Evolutionary conservation across 306 rosid species (phyloP).

Genomic region (Lathyrus aphaca): DNA sequence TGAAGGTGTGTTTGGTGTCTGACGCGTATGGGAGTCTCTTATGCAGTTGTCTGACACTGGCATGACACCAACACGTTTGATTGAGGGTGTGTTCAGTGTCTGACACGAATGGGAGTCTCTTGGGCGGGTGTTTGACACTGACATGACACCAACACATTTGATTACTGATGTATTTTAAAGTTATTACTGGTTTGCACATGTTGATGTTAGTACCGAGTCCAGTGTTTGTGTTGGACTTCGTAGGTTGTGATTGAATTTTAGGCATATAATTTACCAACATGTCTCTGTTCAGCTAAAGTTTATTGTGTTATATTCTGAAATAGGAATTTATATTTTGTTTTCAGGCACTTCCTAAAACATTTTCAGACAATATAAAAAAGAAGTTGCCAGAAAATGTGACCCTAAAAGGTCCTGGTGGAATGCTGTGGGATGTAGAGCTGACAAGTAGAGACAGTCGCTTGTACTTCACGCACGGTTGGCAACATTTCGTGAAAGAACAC

Average conservation of each 20-base stretch:
- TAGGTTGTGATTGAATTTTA: background rate
- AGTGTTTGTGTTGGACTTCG: background rate
- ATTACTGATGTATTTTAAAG: background rate
- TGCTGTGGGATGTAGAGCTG: conserved; percentile 59
- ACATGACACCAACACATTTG: background rate
- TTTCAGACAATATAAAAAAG: conserved; percentile 51
- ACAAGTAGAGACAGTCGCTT: conserved; percentile 42
- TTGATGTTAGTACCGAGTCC: background rate
- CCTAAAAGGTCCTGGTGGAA: conserved; percentile 72
- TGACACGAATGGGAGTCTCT: background rate
- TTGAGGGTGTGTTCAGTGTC: background rate
- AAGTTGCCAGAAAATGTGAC: conserved; percentile 57
- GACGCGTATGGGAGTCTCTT: background rate
- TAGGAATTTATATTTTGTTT: conserved; percentile 23
- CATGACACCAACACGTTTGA: background rate
- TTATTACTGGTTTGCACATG: background rate
- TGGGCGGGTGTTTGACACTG: background rate
- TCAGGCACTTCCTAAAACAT: conserved; percentile 70
- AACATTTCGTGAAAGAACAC: conserved; percentile 62
- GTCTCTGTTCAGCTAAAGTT: background rate
- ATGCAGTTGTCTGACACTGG: background rate
- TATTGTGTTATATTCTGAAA: conserved; percentile 12
- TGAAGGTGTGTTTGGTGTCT: background rate
- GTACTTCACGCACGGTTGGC: conserved; percentile 65
- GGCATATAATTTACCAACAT: background rate